Percentiles rank a stretch among this genome's conserved stretches.
These are phyloP conservation scores for Mycena rebaudengoi DNA, from an alignment of 768 basidiomycete species.

Conservation along the genomic window DNA sequence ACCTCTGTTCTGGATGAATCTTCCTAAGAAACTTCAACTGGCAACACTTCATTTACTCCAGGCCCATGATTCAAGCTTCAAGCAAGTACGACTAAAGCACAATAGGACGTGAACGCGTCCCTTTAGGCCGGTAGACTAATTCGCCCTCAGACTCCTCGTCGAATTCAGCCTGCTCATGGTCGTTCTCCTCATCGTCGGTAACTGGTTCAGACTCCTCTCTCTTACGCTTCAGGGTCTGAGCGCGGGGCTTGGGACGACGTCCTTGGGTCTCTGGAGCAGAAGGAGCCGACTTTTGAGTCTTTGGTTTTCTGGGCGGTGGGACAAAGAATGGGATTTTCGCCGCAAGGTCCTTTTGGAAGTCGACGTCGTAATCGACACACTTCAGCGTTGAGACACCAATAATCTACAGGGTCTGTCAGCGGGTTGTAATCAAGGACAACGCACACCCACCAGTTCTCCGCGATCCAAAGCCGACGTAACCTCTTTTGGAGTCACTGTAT, in stretches of 20 bases:
- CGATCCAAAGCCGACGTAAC: conserved; percentile 1
- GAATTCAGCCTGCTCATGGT: neutral
- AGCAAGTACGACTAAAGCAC: too few species aligned
- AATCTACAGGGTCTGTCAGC: neutral
- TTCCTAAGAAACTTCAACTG: too few species aligned
- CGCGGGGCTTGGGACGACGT: neutral
- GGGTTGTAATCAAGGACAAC: neutral
- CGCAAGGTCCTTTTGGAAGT: conserved; percentile 2
- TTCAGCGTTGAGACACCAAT: neutral
- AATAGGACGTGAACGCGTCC: conserved; percentile 11
- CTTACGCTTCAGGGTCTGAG: conserved; percentile 1
- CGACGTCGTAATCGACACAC: conserved; percentile 3
- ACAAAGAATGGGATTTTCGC: conserved; percentile 12
- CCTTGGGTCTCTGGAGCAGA: too few species aligned
- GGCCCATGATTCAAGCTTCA: too few species aligned
- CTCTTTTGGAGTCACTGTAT: conserved; percentile 8
- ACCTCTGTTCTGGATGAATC: too few species aligned
- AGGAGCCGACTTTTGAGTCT: neutral
- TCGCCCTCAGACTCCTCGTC: conserved; percentile 6
- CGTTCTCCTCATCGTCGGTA: neutral
- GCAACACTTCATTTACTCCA: too few species aligned
- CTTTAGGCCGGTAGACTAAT: neutral
- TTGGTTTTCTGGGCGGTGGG: neutral
- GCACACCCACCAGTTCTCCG: neutral
- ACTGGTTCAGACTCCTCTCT: neutral